phyloP scores from a whole-genome alignment of 805 yeast genomes.

The Cyberlindnera maclurae region DNA sequence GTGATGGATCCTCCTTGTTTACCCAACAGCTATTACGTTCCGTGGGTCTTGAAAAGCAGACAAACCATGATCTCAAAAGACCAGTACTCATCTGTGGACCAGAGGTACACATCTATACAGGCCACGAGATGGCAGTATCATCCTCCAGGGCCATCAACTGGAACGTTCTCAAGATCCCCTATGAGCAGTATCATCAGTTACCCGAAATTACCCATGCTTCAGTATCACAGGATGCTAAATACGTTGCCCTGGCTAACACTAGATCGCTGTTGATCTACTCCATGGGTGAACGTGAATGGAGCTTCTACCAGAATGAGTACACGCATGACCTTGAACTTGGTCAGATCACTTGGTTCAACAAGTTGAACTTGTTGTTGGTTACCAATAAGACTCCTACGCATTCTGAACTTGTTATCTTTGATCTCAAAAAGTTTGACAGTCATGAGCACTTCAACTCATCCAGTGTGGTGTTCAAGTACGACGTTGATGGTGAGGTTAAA shows the following conservation, averaged over 20 bases:
- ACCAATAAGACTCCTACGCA: constrained; percentile 15
- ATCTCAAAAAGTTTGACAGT: constrained; percentile 14
- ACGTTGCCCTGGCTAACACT: constrained; percentile 19
- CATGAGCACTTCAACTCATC: constrained; percentile 18
- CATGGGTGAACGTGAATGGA: constrained; percentile 20
- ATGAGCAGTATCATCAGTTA: constrained; percentile 16
- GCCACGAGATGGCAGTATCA: constrained; percentile 16
- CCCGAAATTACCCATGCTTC: constrained; percentile 15
- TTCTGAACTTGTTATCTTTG: constrained; percentile 21
- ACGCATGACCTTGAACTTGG: constrained; percentile 16
- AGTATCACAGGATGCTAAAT: constrained; percentile 19
- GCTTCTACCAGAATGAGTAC: constrained; percentile 22
- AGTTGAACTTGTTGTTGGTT: constrained; percentile 13
- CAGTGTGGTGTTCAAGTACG: constrained; percentile 25
- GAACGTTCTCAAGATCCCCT: constrained; percentile 19
- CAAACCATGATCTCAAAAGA: constrained; percentile 19
- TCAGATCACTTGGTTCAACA: constrained; percentile 17
- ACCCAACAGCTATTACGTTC: constrained; percentile 3
- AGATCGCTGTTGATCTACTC: constrained; percentile 18
- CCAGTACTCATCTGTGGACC: constrained; percentile 21
- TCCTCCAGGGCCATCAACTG: constrained; percentile 14
- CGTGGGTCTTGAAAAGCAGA: constrained; percentile 6
- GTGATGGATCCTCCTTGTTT: constrained; percentile 7
- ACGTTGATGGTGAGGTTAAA: constrained; percentile 15
- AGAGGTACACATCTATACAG: constrained; percentile 20